Conservation (phyloP, 805 yeast genomes). For the Candida incommunis region DNA sequence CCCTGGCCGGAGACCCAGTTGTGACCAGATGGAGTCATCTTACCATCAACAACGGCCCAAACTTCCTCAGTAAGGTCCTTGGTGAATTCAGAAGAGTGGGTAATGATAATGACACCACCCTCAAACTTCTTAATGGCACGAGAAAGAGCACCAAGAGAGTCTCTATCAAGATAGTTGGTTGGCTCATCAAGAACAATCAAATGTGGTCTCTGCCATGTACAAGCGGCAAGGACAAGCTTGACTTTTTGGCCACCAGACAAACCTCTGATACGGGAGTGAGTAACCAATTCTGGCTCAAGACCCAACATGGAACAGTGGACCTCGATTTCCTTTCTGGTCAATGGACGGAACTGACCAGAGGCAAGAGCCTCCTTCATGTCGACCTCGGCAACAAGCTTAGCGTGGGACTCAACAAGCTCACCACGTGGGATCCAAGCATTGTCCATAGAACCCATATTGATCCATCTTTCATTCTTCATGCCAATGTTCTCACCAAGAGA, state of each 20-base stretch:
- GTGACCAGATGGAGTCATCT: slow-evolving; percentile 99
- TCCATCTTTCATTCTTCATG: slow-evolving; percentile 98
- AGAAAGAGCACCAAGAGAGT: slow-evolving; percentile 97
- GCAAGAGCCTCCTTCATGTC: slow-evolving; percentile 99
- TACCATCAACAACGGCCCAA: slow-evolving; percentile 98
- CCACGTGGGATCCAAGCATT: slow-evolving; percentile 99
- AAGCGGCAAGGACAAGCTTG: slow-evolving; percentile 98
- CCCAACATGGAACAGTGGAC: slow-evolving; percentile 97
- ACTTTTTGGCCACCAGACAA: slow-evolving; percentile 99
- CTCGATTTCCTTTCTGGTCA: slow-evolving; percentile 99
- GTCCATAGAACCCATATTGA: slow-evolving; percentile 98
- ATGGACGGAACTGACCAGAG: slow-evolving; percentile 99
- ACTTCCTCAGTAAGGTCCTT: slow-evolving; percentile 99
- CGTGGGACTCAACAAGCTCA: slow-evolving; percentile 91
- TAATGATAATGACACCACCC: slow-evolving; percentile 99
- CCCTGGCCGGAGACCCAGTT: slow-evolving; percentile 99
- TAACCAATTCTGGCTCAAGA: slow-evolving; percentile 96
- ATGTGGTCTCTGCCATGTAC: slow-evolving; percentile 99
- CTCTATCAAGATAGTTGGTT: slow-evolving; percentile 95
- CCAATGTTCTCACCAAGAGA: slow-evolving; percentile 96
- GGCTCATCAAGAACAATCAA: slow-evolving; percentile 98
- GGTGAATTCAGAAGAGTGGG: slow-evolving; percentile 99
- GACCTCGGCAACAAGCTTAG: slow-evolving; percentile 99
- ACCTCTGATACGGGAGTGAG: slow-evolving; percentile 99
- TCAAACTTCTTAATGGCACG: slow-evolving; percentile 97